Percentiles rank a stretch among this genome's conserved stretches.
Evolutionary conservation across 306 rosid species (phyloP).

Genomic region (Malus sylvestris): DNA sequence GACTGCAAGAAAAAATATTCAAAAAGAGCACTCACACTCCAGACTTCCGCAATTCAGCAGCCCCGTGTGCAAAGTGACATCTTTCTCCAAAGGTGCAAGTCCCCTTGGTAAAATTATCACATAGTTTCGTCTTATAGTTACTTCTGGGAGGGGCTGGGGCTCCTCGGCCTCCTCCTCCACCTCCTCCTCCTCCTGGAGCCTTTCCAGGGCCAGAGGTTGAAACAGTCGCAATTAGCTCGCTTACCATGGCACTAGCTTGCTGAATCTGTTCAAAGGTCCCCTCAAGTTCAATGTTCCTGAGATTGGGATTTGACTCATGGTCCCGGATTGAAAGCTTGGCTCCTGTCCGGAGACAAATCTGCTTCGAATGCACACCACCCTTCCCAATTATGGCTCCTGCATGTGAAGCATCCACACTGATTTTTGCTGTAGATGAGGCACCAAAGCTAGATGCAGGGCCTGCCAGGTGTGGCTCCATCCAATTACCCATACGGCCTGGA

Average conservation of each 20-base stretch:
- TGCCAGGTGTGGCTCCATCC: conserved; percentile 54
- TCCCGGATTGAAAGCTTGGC: conserved; percentile 91
- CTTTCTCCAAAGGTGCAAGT: conserved; percentile 94
- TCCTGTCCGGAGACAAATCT: conserved; percentile 94
- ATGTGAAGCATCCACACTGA: conserved; percentile 87
- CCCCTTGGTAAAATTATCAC: conserved; percentile 85
- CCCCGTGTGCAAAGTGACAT: conserved; percentile 96
- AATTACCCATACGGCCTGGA: conserved; percentile 37
- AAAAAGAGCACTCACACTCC: conserved; percentile 25
- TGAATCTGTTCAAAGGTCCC: conserved; percentile 86
- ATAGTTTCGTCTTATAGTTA: conserved; percentile 81
- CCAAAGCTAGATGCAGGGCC: conserved; percentile 75
- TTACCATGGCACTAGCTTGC: conserved; percentile 83
- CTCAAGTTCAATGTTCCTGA: conserved; percentile 88
- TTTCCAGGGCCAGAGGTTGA: conserved; percentile 53
- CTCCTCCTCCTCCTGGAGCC: conserved; percentile 19
- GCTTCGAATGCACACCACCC: conserved; percentile 95
- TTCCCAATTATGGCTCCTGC: conserved; percentile 98
- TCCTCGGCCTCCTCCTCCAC: conserved; percentile 23
- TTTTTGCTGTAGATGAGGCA: conserved; percentile 87
- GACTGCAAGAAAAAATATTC: conserved; percentile 4
- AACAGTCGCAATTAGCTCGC: conserved; percentile 57
- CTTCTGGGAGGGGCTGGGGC: conserved; percentile 43
- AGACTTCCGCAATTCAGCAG: conserved; percentile 65
- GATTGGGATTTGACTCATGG: conserved; percentile 70